Evolutionary conservation across 1,284 basidiomycete species (phyloP), one percentile per base, ranked within the genome.

Genomic region (Vanrija sp.): DNA sequence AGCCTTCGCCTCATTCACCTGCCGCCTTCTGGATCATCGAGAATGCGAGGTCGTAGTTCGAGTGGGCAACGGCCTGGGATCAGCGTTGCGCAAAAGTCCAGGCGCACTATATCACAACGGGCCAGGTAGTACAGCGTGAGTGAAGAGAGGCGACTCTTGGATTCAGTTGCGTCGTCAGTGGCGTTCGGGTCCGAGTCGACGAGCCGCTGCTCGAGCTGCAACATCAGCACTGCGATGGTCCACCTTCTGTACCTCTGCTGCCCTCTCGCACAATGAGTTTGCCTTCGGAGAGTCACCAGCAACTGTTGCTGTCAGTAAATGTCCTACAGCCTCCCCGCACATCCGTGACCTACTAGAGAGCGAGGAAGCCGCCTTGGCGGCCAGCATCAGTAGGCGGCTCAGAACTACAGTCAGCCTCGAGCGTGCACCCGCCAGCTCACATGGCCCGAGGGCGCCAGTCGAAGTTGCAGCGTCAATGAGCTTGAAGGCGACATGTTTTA

Each of bases 401-500:
- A 50, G 51, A 25, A 43, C 56, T 57, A 19, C 3, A n/a, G 36
- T 47, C 4, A 46, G 49, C 35, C 4, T 2, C n/a, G 12, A 4
- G 5, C 4, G 1, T 16, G 6, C 2, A 42, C 4, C 9, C 6
- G 3, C 3, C 1, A 23, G 7, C 54, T 41, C 20, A 53, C 51
- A 57, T 18, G 51, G 51, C 3, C 55, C 51, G 6, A 38, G 24
- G 16, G 37, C 50, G 6, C 18, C 27, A 3, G 44, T 15, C 15
- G 41, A 23, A 1, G 55, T 49, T 1, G 51, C 55, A 1, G 43
- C 27, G 4, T 57, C 25, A 35, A 57, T 39, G 6, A 57, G 38
- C 37, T 39, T 53, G 39, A 49, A 57, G 7, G 24, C 51, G 6
- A 45, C 47, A 12, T 49, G 35, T 35, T 57, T 49, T 9, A 57